A percentile compares a stretch with the other conserved stretches of the same genome.
Evolutionary conservation across 345 rosid species (phyloP).

Genomic region (Gossypium raimondii): DNA sequence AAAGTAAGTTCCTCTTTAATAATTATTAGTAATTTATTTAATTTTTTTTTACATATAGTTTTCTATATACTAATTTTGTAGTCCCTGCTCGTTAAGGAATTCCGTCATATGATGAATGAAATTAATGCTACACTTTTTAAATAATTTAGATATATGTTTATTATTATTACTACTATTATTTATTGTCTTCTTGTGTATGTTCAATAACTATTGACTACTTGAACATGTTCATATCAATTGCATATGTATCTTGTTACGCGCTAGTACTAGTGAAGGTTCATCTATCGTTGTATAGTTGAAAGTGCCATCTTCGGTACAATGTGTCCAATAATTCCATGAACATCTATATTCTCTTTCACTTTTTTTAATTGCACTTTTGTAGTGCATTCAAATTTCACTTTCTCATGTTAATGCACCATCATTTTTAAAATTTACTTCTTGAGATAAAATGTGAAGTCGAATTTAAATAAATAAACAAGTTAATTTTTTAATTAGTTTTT

Average conservation of each 20-base stretch:
- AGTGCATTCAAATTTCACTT: not conserved
- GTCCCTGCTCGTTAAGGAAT: no score
- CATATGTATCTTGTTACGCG: not conserved
- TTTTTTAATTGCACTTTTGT: not conserved
- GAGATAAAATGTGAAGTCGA: not conserved
- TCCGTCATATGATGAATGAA: no score
- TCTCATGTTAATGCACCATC: not conserved
- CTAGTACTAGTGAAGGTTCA: not conserved
- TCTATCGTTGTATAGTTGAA: not conserved
- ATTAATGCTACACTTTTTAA: no score
- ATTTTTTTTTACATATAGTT: no score
- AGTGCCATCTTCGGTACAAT: not conserved
- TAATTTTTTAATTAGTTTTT: no score
- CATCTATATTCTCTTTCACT: not conserved
- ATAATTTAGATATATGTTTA: no score
- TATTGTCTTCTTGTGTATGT: not conserved
- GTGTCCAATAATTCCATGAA: not conserved
- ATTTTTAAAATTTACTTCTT: not conserved
- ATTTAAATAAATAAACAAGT: no score
- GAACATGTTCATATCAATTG: not conserved
- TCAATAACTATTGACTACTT: not conserved
- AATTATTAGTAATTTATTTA: no score
- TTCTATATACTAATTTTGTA: no score
- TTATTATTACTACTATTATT: no score
- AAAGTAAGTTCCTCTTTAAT: no score